Evolutionary conservation across 2,329 filamentous ascomycete species (phyloP).

Genomic region (Aspergillus vadensis): DNA sequence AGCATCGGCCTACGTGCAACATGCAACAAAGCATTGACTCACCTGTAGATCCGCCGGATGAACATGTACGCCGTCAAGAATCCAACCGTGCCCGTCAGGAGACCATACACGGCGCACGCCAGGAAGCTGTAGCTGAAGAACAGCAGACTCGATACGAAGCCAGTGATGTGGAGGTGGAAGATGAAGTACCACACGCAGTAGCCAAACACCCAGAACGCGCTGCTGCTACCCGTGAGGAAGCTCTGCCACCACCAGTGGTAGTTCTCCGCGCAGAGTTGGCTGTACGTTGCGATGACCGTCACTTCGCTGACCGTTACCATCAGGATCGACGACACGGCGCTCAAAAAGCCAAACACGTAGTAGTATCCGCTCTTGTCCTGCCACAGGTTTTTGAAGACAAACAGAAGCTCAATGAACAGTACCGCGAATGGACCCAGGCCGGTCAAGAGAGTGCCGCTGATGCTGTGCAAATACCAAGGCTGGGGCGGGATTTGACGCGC

Average conservation of each 20-base stretch:
- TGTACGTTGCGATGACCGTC: conserved; percentile 79
- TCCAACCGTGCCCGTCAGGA: conserved; percentile 80
- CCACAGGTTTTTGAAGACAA: conserved; percentile 85
- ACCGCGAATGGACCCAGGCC: conserved; percentile 83
- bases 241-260: conserved; percentile 94
- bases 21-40: conserved; percentile 33
- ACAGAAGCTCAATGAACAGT: conserved; percentile 83
- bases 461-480: conserved; percentile 70
- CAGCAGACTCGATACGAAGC: conserved; percentile 74
- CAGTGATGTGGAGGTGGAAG: conserved; percentile 76
- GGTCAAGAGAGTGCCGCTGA: conserved; percentile 68
- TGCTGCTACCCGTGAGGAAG: conserved; percentile 76
- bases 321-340: conserved; percentile 71
- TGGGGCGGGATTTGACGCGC: conserved; percentile 74
- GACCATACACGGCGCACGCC: conserved; percentile 76
- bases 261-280: conserved; percentile 81
- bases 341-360: conserved; percentile 85
- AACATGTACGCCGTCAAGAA: conserved; percentile 84
- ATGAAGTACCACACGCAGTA: conserved; percentile 86
- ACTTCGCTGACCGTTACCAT: conserved; percentile 79
- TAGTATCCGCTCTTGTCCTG: conserved; percentile 91
- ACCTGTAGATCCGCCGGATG: conserved; percentile 80
- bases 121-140: conserved; percentile 86
- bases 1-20: background rate
- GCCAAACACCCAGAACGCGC: conserved; percentile 76